These are phyloP conservation scores for Globisporangium emineosum DNA, from an alignment of 352 stramenopile species.

Conservation along the genomic window DNA sequence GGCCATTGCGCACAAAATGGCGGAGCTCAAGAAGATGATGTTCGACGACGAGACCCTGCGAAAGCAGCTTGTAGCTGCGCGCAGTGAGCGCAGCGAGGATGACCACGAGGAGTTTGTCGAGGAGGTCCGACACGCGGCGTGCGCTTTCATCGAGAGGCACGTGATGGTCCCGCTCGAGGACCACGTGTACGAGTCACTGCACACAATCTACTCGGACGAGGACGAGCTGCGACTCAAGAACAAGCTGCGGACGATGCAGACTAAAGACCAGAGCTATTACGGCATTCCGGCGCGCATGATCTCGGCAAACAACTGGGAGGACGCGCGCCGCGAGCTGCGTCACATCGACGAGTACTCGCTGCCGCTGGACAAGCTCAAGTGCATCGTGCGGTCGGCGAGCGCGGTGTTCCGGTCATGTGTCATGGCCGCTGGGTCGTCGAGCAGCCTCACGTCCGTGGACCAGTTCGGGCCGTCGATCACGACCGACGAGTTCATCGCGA, in stretches of 20 bases:
- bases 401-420: slow-evolving; percentile 42
- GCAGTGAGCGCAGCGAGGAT: slow-evolving; percentile 32
- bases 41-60: slow-evolving; percentile 40
- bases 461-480: slow-evolving; percentile 45
- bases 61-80: slow-evolving; percentile 28
- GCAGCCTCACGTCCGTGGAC: slow-evolving; percentile 33
- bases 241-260: slow-evolving; percentile 57
- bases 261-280: slow-evolving; percentile 51
- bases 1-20: slow-evolving; percentile 49
- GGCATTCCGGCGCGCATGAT: slow-evolving; percentile 45
- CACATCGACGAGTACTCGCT: slow-evolving; percentile 55
- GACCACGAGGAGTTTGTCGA: slow-evolving; percentile 63
- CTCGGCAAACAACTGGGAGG: slow-evolving; percentile 52
- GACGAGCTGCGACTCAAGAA: slow-evolving; percentile 40
- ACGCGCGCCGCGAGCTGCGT: slow-evolving; percentile 47
- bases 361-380: slow-evolving; percentile 71
- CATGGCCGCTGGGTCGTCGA: slow-evolving; percentile 29
- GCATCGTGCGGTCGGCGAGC: slow-evolving; percentile 51
- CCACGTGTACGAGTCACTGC: slow-evolving; percentile 52
- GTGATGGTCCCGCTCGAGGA: slow-evolving; percentile 61
- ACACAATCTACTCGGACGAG: slow-evolving; percentile 46
- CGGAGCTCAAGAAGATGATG: slow-evolving; percentile 45
- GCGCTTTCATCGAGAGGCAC: slow-evolving; percentile 42
- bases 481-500: slow-evolving; percentile 65
- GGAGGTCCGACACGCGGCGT: slow-evolving; percentile 54